Conservation (phyloP, 1,284 basidiomycete species). For the Cutaneotrichosporon arboriforme region DNA sequence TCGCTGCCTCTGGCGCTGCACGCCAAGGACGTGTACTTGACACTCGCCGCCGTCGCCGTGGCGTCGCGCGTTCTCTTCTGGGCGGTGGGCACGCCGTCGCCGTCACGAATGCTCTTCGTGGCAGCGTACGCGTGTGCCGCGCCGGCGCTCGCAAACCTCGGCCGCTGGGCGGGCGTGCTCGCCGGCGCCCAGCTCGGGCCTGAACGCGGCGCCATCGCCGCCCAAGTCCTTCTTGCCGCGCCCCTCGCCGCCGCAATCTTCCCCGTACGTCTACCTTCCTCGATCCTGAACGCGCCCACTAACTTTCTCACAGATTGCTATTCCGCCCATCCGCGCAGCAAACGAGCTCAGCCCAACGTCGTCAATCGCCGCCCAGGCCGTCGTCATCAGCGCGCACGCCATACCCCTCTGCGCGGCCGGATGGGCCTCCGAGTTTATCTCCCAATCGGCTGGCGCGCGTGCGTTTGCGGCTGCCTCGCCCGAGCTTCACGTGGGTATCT, state of each 20-base stretch:
- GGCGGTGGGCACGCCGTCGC: neutral
- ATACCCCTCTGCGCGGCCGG: neutral
- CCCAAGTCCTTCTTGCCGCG: neutral
- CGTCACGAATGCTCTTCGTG: neutral
- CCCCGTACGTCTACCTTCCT: neutral
- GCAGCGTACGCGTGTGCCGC: neutral
- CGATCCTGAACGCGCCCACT: no score
- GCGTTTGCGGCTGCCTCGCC: no score
- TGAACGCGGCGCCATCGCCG: neutral
- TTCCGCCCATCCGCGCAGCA: no score
- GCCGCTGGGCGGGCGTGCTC: slow-evolving; percentile 3
- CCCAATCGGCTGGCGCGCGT: no score
- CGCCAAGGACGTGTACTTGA: neutral
- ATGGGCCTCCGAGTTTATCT: neutral
- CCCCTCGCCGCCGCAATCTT: neutral
- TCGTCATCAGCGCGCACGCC: neutral
- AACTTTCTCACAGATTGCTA: no score
- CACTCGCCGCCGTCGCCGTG: neutral
- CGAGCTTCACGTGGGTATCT: neutral
- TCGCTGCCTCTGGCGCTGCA: neutral
- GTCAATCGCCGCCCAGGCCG: no score
- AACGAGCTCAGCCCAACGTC: no score
- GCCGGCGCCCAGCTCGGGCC: neutral
- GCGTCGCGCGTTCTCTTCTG: neutral
- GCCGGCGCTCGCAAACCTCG: neutral